phyloP scores from a whole-genome alignment of 495 filamentous ascomycete species.

The Penicillium angulare region DNA sequence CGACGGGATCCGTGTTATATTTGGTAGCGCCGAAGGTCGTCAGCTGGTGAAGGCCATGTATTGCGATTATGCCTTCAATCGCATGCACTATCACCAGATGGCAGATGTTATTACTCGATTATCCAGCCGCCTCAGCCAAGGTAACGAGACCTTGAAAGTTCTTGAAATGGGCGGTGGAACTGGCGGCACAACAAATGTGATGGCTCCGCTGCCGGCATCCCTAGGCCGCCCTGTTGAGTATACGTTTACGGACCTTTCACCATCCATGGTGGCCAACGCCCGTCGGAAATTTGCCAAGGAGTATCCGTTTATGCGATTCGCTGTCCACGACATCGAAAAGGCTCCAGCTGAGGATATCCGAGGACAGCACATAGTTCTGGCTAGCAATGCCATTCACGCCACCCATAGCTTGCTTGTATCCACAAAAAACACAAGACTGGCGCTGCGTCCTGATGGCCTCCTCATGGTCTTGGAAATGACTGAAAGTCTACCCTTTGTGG shows the following conservation, averaged over 20 bases:
- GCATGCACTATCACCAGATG: constrained; percentile 40
- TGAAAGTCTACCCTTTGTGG: constrained; percentile 34
- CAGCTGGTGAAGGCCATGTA: constrained; percentile 47
- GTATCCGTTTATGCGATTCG: constrained; percentile 46
- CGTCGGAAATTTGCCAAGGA: constrained; percentile 33
- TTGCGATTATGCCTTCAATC: constrained; percentile 40
- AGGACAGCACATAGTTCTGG: constrained; percentile 46
- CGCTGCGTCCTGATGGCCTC: constrained; percentile 42
- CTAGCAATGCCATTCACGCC: constrained; percentile 51
- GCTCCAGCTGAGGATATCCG: constrained; percentile 30
- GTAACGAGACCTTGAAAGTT: constrained; percentile 10
- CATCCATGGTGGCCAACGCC: constrained; percentile 42
- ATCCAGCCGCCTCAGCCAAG: neutral
- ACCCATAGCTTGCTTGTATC: constrained; percentile 36
- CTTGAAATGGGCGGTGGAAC: constrained; percentile 47
- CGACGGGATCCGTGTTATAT: constrained; percentile 49
- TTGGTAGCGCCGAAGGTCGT: constrained; percentile 44
- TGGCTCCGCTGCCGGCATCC: constrained; percentile 31
- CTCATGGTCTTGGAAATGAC: constrained; percentile 48
- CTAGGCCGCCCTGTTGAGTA: constrained; percentile 45
- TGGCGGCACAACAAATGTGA: constrained; percentile 38
- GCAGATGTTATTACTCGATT: constrained; percentile 36
- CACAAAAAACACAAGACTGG: constrained; percentile 24
- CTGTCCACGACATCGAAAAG: constrained; percentile 46
- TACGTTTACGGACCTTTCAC: constrained; percentile 48